phyloP scores from a whole-genome alignment of 805 yeast species.

The Ogataea henricii region DNA sequence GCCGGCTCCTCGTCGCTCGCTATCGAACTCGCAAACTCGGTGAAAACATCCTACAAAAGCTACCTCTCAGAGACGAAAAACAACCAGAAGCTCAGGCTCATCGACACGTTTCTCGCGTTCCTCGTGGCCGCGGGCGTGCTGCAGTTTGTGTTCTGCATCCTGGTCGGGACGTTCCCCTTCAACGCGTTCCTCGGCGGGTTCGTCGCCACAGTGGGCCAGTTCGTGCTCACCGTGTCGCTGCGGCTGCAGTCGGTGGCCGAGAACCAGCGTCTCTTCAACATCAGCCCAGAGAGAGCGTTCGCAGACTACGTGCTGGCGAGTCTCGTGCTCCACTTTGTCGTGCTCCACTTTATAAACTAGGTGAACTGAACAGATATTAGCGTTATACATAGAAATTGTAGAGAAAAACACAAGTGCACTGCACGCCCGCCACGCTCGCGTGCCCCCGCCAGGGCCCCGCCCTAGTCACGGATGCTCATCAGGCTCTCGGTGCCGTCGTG shows the following conservation, averaged over 20 bases:
- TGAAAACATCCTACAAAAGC: conserved; percentile 34
- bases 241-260: conserved; percentile 63
- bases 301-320: conserved; percentile 90
- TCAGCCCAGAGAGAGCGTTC: conserved; percentile 58
- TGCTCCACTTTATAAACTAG: conserved; percentile 86
- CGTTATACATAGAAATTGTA: neutral
- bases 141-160: conserved; percentile 74
- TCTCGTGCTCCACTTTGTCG: conserved; percentile 83
- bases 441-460: neutral
- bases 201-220: conserved; percentile 90
- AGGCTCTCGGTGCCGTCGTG: conserved; percentile 35
- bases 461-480: conserved; percentile 34
- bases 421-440: neutral
- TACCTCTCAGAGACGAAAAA: conserved; percentile 33
- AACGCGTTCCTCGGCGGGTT: conserved; percentile 96
- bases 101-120: conserved; percentile 76
- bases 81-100: conserved; percentile 54
- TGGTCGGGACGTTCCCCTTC: conserved; percentile 92
- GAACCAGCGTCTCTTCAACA: conserved; percentile 24
- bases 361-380: neutral
- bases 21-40: conserved; percentile 35
- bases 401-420: neutral
- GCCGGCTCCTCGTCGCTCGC: conserved; percentile 23
- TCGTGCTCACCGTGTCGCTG: conserved; percentile 81
- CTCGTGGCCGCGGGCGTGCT: conserved; percentile 72